phyloP scores from a whole-genome alignment of 2,329 filamentous ascomycete species.

The Ascosphaera acerosa region DNA sequence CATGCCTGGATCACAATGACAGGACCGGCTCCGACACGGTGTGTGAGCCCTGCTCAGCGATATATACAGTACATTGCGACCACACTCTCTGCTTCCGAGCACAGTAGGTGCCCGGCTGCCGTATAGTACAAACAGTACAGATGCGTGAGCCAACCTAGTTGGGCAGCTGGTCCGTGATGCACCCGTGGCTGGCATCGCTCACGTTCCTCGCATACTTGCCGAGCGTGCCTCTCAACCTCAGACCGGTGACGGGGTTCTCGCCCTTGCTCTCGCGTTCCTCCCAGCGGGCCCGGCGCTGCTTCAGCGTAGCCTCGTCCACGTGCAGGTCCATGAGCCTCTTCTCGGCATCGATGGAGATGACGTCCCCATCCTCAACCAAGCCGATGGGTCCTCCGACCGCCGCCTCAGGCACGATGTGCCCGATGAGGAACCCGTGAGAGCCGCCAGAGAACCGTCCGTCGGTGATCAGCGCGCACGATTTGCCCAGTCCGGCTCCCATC shows the following conservation, averaged over 20 bases:
- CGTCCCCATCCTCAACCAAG: constrained; percentile 53
- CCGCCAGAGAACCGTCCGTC: constrained; percentile 60
- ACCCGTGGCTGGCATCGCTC: constrained; percentile 23
- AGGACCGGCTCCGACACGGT: too few species aligned
- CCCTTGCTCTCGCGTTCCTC: constrained; percentile 20
- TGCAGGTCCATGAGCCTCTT: constrained; percentile 10
- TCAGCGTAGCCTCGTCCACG: constrained; percentile 32
- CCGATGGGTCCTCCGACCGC: constrained; percentile 74
- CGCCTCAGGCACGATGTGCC: constrained; percentile 57
- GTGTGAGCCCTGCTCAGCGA: too few species aligned
- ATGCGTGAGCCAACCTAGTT: background rate
- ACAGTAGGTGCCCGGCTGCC: too few species aligned
- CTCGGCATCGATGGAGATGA: constrained; percentile 66
- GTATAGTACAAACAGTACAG: background rate
- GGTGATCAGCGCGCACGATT: constrained; percentile 46
- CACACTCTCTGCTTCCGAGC: too few species aligned
- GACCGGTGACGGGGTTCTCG: constrained; percentile 24
- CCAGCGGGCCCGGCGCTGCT: constrained; percentile 32
- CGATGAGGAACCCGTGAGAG: constrained; percentile 20
- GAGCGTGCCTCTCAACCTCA: constrained; percentile 37
- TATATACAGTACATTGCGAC: too few species aligned
- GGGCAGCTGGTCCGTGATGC: constrained; percentile 19
- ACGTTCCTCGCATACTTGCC: constrained; percentile 38
- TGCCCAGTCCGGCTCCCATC: constrained; percentile 45
- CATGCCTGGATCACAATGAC: too few species aligned